These are phyloP conservation scores for Apiospora pterosperma DNA, from an alignment of 2,329 filamentous ascomycete species.

Conservation along the genomic window DNA sequence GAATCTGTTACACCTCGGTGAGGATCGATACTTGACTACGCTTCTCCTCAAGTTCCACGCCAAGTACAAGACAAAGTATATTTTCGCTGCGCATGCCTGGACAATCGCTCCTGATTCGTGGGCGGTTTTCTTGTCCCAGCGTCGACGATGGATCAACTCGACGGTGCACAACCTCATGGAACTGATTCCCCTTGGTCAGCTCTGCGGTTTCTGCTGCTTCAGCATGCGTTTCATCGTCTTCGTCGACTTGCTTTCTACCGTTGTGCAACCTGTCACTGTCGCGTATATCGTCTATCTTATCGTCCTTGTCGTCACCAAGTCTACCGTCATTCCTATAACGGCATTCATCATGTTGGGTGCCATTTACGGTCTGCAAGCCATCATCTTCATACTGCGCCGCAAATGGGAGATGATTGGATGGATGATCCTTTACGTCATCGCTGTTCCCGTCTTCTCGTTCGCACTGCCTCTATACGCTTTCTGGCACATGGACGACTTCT, in stretches of 20 bases:
- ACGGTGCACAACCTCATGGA: constrained; percentile 97
- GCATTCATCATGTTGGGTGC: constrained; percentile 87
- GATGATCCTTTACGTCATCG: constrained; percentile 95
- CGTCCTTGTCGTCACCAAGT: constrained; percentile 61
- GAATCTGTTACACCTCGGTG: constrained; percentile 92
- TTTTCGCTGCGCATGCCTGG: constrained; percentile 88
- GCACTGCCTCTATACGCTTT: constrained; percentile 90
- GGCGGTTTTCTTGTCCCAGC: constrained; percentile 92
- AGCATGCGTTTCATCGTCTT: constrained; percentile 99
- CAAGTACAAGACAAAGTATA: constrained; percentile 98
- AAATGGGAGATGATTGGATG: constrained; percentile 99
- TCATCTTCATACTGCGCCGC: constrained; percentile 93
- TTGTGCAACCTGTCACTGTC: constrained; percentile 88
- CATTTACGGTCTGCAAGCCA: constrained; percentile 95
- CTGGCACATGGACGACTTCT: constrained; percentile 99
- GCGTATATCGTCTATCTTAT: constrained; percentile 90
- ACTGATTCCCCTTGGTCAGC: constrained; percentile 85
- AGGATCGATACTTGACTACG: constrained; percentile 96
- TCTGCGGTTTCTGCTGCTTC: constrained; percentile 99
- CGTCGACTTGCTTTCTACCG: constrained; percentile 84
- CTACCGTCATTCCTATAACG: constrained; percentile 70
- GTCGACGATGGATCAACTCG: constrained; percentile 99
- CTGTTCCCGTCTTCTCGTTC: constrained; percentile 88
- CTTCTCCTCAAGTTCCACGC: constrained; percentile 87
- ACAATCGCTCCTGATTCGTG: constrained; percentile 95